These are phyloP conservation scores for Ganoderma leucocontextum DNA, from an alignment of 1,284 basidiomycete species.

Conservation along the genomic window DNA sequence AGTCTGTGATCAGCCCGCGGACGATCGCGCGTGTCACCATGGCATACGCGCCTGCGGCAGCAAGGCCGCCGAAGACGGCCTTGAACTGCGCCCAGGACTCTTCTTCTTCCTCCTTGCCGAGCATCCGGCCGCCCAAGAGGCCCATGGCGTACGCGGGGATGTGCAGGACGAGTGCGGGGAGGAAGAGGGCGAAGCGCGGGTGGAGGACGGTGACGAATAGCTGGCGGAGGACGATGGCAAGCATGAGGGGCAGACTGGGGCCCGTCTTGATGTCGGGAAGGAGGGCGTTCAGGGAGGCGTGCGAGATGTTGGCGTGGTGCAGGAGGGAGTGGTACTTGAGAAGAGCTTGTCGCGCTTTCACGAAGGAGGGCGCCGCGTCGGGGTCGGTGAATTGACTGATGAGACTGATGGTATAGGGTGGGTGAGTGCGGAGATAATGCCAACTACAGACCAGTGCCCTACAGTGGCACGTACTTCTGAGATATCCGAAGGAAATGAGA, in stretches of 20 bases:
- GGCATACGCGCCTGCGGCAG: constrained; percentile 62
- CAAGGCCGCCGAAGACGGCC: constrained; percentile 81
- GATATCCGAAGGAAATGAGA: constrained; percentile 80
- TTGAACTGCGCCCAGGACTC: constrained; percentile 94
- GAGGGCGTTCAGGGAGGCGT: constrained; percentile 66
- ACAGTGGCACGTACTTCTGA: constrained; percentile 71
- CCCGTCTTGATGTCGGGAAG: constrained; percentile 69
- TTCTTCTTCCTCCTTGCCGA: constrained; percentile 73
- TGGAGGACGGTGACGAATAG: constrained; percentile 76
- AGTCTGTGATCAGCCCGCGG: constrained; percentile 9
- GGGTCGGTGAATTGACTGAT: constrained; percentile 81
- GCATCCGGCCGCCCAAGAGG: constrained; percentile 71
- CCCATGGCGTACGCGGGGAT: constrained; percentile 84
- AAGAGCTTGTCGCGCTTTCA: constrained; percentile 64
- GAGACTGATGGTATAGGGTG: constrained; percentile 49
- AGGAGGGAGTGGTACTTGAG: constrained; percentile 88
- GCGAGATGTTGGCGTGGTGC: constrained; percentile 80
- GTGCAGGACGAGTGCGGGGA: constrained; percentile 83
- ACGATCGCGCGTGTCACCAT: constrained; percentile 26
- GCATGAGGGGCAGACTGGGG: constrained; percentile 71
- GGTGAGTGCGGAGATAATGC: not conserved
- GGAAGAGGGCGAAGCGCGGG: constrained; percentile 83
- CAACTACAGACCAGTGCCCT: no score
- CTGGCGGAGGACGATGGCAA: constrained; percentile 78
- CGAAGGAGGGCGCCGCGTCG: constrained; percentile 51